Base-by-base conservation (phyloP, 371 early-diverging fungal genomes). In the Ordospora pajunii region DNA sequence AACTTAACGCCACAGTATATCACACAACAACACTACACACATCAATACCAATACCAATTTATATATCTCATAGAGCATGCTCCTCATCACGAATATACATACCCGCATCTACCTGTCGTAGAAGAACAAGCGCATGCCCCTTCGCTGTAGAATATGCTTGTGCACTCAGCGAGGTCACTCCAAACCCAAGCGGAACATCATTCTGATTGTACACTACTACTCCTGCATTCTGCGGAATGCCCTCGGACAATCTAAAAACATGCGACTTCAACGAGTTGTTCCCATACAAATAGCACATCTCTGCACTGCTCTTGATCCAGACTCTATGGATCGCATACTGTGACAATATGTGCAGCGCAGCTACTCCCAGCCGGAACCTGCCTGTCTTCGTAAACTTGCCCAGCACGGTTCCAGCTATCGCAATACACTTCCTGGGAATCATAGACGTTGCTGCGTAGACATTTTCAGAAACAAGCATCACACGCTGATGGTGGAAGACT, bases 251-350 rank as follows among this genome's bases (percentile, higher is more conserved):
- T 67, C 93, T 88, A 44, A 91, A 92, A 71, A 98, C 85, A 84
- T 97, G 99, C 21, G 95, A 93, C 86, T 94, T 96, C 70, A 95
- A 89, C 37, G 97, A 89, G 83, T 98, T 92, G 88, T 97, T 98
- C 40, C 97, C 97, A 83, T 98, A 98, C 78, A 98, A 81, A 87
- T 91, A 95, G 21, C 95, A 92, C 97, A 95, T 97, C 85, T 97
- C 99, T 72, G 96, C 96, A 82, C 90, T 93, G 45, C 92, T 92
- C 86, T 96, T 96, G 65, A 98, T 90, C 95, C 96, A 97, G 49
- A 97, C 90, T 85, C 93, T 92, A 87, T 91, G 88, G 87, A 90
- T 90, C 22, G 95, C 93, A 84, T 94, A 95, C 84, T 91, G 93
- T 27, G 92, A 90, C 51, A 98, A 87, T 75, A 90, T 86, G 67